Base-by-base conservation (phyloP, 208 protist genomes). In the Acanthamoeba comandoni region DNA sequence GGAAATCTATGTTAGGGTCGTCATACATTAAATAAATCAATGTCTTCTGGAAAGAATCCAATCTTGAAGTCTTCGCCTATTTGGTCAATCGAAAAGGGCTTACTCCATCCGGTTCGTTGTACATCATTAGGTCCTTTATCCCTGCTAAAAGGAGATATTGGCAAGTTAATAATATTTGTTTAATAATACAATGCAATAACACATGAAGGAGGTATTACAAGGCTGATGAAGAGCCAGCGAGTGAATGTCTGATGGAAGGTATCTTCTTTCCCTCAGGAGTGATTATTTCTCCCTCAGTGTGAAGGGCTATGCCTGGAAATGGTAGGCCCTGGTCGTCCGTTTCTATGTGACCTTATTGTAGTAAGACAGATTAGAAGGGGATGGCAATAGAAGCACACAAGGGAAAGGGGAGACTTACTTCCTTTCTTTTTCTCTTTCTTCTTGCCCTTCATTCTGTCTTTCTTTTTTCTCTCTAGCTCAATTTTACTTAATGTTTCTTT, bases 21-120 rank as follows among this genome's bases (percentile, higher is more conserved):
- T 13, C 39, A 26, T 35, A 62, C 75, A 26, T 85, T 85, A 62
- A 65, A 19, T 49, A 85, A 35, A 55, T 85, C 75, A 29, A 85
- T 85, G 53, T 85, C 75, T 29, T 85, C 15, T 15, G 43, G 7
- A 22, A 51, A 62, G 53, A 85, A 85, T 7, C 62, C 11, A 26
- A 85, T 39, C 53, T 62, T n/a, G 53, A 85, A 85, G 24, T 85
- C 75, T 22, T 85, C 75, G 0, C 75, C 75, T 19, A 85, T 85
- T 9, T 22, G 48, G 75, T 85, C 75, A 55, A 85, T 85, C 5
- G 75, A 85, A 26, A 85, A 85, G 39, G 75, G 75, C 24, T 85
- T 85, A 55, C 75, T 85, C 75, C 75, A 85, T 9, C 75, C 75
- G 2, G 75, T 85, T 15, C 26, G 75, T 24, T 39, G 58, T 22